Base-by-base conservation (phyloP, 495 filamentous ascomycete species). In the Xylaria bambusicola region DNA sequence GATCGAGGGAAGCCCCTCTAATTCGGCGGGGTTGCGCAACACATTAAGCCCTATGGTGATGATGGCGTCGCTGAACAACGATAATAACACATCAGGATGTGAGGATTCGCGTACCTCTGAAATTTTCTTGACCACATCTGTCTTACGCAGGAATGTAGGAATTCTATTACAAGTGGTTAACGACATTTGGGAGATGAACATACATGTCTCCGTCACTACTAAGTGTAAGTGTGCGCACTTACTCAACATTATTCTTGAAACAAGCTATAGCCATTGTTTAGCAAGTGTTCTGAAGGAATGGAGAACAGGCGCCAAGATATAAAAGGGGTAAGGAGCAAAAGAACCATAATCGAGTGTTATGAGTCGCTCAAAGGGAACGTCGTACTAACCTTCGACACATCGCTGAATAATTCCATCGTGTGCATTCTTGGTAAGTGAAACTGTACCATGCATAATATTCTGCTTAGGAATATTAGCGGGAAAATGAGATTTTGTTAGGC, bases 41-140 rank as follows among this genome's bases (percentile, higher is more conserved):
- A 15, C 24, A 8, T 50, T 27, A 8, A 50, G 27, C 33, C 47
- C 47, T 17, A 50, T 50, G 3, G n/a, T 27, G 27, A 50, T 50
- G n/a, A 50, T 50, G 27, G 47, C 47, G 12, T 50, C 47, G 27
- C 47, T 35, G 27, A 50, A 50, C 3, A 50, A n/a, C 27, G 27
- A 50, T 8, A 27, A 50, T 4, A 50, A 9, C n/a, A 20, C n/a
- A 50, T 50, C 47, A 13, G 27, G 27, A 33, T 50, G 47, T 21
- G 47, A 18, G 3, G 47, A 50, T 50, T 50, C 47, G 17, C 47
- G 47, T 9, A 50, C 47, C n/a, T 50, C 47, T 21, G 27, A 50
- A 2, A 50, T 50, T 10, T 17, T 50, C 27, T 50, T 35, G 5
- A 33, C 27, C 6, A 50, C 47, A 8, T 33, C 15, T n/a, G 24